Percentiles rank a stretch among this genome's conserved stretches.
Evolutionary conservation across 2,329 filamentous ascomycete species (phyloP).

Genomic region (Arthrobotrys sinensis): DNA sequence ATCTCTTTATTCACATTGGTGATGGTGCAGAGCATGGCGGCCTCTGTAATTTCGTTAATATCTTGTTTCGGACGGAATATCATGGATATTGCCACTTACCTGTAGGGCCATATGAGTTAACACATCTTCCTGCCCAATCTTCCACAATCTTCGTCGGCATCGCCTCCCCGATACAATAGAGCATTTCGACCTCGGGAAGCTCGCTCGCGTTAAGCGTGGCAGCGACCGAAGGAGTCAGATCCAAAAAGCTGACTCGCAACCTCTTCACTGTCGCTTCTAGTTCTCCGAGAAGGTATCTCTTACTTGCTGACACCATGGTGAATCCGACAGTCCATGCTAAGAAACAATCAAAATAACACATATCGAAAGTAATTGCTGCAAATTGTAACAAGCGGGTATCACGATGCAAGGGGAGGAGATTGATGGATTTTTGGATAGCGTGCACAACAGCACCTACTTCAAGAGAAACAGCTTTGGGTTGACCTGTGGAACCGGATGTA

Average conservation of each 20-base stretch:
- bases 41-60: slow-evolving; percentile 65
- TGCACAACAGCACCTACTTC: slow-evolving; percentile 68
- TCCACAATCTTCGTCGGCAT: slow-evolving; percentile 67
- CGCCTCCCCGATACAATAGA: slow-evolving; percentile 69
- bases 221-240: slow-evolving; percentile 69
- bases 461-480: slow-evolving; percentile 69
- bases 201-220: slow-evolving; percentile 65
- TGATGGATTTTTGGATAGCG: slow-evolving; percentile 67
- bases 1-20: slow-evolving; percentile 64
- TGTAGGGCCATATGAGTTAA: slow-evolving; percentile 69
- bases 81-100: slow-evolving; percentile 51
- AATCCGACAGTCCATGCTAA: slow-evolving; percentile 69
- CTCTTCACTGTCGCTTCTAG: slow-evolving; percentile 66
- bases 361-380: slow-evolving; percentile 67
- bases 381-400: slow-evolving; percentile 68
- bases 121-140: slow-evolving; percentile 67
- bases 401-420: slow-evolving; percentile 67
- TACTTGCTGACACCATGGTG: slow-evolving; percentile 68
- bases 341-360: slow-evolving; percentile 71
- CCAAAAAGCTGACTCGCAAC: slow-evolving; percentile 67
- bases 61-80: neutral
- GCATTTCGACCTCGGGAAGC: slow-evolving; percentile 67
- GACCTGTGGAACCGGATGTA: slow-evolving; percentile 69
- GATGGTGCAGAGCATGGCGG: slow-evolving; percentile 70
- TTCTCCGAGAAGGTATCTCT: slow-evolving; percentile 67